phyloP scores from a whole-genome alignment of 805 yeast species.

The Metschnikowia gruessii region DNA sequence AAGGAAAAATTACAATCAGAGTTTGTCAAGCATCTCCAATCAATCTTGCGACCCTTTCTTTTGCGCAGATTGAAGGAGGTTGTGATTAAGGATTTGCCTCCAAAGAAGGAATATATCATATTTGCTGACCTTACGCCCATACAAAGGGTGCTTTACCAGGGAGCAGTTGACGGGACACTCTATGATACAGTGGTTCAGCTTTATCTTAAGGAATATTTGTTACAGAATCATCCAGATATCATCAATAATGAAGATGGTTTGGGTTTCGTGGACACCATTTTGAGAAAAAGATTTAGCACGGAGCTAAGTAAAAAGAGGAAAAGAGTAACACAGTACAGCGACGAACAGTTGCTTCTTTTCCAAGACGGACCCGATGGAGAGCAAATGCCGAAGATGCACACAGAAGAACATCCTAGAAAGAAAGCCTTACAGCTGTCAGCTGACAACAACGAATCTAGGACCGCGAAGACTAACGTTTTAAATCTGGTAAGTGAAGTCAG shows the following conservation, averaged over 20 bases:
- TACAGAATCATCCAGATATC: conserved; percentile 32
- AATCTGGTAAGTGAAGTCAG: neutral
- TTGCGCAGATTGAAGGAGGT: conserved; percentile 76
- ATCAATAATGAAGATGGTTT: conserved; percentile 22
- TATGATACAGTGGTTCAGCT: conserved; percentile 44
- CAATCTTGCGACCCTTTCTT: conserved; percentile 84
- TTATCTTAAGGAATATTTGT: conserved; percentile 50
- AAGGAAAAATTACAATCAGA: conserved; percentile 51
- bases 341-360: neutral
- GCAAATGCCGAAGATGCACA: neutral
- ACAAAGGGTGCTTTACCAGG: conserved; percentile 64
- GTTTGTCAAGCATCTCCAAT: conserved; percentile 74
- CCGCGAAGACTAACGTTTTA: neutral
- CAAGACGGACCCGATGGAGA: neutral
- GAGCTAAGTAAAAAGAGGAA: conserved; percentile 2
- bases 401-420: no score
- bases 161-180: conserved; percentile 46
- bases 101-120: conserved; percentile 84
- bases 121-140: conserved; percentile 62
- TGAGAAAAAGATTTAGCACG: conserved; percentile 35
- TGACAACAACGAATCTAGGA: neutral
- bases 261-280: conserved; percentile 38
- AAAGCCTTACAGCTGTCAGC: neutral
- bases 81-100: conserved; percentile 68
- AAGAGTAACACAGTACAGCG: conserved; percentile 1